Evolutionary conservation across 306 rosid genomes (phyloP), one percentile per base, ranked within the genome.

Genomic region (Cicer bijugum): DNA sequence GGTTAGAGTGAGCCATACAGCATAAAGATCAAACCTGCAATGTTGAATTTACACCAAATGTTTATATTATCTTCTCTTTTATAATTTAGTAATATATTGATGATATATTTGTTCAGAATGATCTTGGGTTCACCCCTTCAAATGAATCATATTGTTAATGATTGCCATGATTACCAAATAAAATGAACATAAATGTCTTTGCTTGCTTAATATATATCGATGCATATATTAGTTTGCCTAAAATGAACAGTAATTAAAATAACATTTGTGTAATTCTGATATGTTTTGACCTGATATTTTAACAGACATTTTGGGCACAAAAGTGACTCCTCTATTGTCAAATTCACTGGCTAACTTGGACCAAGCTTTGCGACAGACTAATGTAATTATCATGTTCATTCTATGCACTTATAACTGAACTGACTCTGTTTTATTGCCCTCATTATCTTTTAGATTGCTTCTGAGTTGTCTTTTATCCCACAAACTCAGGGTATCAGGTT

Each of bases 181-280:
- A 67, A 19, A 48, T 42, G 61, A 57, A 63, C 51, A 56, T 17
- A 61, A 48, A 40, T 57, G 4, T 4, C 50, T 45, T 55, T 14
- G 3, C 51, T 15, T 69, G 45, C 16, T 20, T 20, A 81, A 46
- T 71, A 35, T 46, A 4, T 45, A 23, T 23, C 12, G 12, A 17
- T 39, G 23, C 63, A 38, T 45, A 39, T 72, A 9, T 12, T 69
- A 12, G 14, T 52, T 70, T 61, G 43, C 35, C 3, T 28, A 14
- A 16, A 63, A n/a, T 10, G 56, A 38, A 38, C n/a, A 20, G 12
- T 17, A 39, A 19, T 71, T 23, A 6, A 75, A 47, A 28, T 44
- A 63, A 2, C 23, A 15, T 56, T 72, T 28, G 17, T 10, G 53
- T 73, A n/a, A 39, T 60, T 72, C 69, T 73, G 61, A 67, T 72